Base-by-base conservation (phyloP, 2,329 filamentous ascomycete genomes). In the Myriosclerotinia curreyana region DNA sequence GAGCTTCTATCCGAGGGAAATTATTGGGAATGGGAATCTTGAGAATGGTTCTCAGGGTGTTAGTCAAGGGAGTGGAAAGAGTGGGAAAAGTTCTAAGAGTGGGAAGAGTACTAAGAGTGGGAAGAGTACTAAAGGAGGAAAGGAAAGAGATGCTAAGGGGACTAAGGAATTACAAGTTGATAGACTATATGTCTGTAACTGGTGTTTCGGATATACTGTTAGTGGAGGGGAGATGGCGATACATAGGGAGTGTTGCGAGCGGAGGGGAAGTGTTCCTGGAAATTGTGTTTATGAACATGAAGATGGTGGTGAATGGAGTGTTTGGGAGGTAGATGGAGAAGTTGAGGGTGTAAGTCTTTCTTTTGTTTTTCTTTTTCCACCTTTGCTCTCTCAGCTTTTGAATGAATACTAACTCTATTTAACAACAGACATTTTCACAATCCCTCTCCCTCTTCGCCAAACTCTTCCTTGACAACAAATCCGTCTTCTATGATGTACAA, bases 391-490 rank as follows among this genome's bases (percentile, higher is more conserved):
- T 48, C 17, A 56, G 5, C n/a, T 28, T 8, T 25, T 1, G 0
- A 62, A 11, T 6, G 1, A 11, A 17, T 38, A 38, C 38, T 52
- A 52, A 58, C 15, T 7, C 49, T 14, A n/a, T 28, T 6, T 28
- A 14, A 17, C 12, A 34, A 48, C 20, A 88, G 83, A 83, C 97
- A 38, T 98, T 96, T 75, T 93, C 92, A 70, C 95, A 98, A 77
- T 96, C 97, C 72, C 83, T 99, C 15, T 97, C 91, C 12, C 87
- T 99, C 53, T 97, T 98, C 76, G 93, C 92, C 36, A 99, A 98
- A 77, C 86, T 99, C 52, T 99, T 98, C 76, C 89, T 99, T 69
- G 93, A 98, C 76, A 96, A 96, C 74, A 99, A 99, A 75, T 96
- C 92, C 9, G 93, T 99, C 70, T 98, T 97, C 78, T 99, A 96